Conservation (phyloP, 2,329 filamentous ascomycete species). For the Ophiocordyceps camponoti-rufipedis region DNA sequence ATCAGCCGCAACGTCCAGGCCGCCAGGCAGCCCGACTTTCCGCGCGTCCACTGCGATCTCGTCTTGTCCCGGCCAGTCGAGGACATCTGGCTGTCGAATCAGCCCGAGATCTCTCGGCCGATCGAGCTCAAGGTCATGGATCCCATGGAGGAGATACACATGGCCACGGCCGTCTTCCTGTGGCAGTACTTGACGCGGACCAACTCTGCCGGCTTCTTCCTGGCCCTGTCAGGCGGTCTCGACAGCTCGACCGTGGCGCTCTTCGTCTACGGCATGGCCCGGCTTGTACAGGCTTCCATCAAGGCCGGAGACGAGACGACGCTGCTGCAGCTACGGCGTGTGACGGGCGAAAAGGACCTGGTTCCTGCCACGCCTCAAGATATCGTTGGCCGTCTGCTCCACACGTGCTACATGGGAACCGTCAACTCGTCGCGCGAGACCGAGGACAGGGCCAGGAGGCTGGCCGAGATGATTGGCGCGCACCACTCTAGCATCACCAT, state of each 20-base stretch:
- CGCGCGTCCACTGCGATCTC: slow-evolving; percentile 11
- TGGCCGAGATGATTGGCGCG: slow-evolving; percentile 1
- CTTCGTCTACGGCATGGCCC: slow-evolving; percentile 29
- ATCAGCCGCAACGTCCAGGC: slow-evolving; percentile 40
- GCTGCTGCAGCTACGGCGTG: slow-evolving; percentile 9
- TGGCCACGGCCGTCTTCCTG: slow-evolving; percentile 15
- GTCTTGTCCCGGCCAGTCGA: slow-evolving; percentile 5
- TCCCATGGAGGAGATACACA: slow-evolving; percentile 15
- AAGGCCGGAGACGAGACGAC: slow-evolving; percentile 12
- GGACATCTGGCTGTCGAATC: slow-evolving; percentile 11
- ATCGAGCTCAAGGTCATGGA: slow-evolving; percentile 7
- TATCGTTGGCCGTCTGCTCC: slow-evolving; percentile 22
- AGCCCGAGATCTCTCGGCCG: slow-evolving; percentile 5
- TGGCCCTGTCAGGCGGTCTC: slow-evolving; percentile 25
- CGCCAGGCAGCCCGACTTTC: slow-evolving; percentile 17
- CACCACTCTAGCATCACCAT: slow-evolving; percentile 1
- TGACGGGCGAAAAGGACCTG: slow-evolving; percentile 11
- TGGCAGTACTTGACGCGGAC: slow-evolving; percentile 39
- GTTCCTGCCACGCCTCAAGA: slow-evolving; percentile 29
- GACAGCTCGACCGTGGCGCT: slow-evolving; percentile 10
- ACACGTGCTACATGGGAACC: slow-evolving; percentile 39
- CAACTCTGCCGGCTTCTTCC: slow-evolving; percentile 29
- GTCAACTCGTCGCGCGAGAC: slow-evolving; percentile 40
- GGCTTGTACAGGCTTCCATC: slow-evolving; percentile 34
- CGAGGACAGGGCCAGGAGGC: not conserved